Evolutionary conservation across 768 basidiomycete species (phyloP), one percentile per base, ranked within the genome.

Genomic region (Lactarius indigo): DNA sequence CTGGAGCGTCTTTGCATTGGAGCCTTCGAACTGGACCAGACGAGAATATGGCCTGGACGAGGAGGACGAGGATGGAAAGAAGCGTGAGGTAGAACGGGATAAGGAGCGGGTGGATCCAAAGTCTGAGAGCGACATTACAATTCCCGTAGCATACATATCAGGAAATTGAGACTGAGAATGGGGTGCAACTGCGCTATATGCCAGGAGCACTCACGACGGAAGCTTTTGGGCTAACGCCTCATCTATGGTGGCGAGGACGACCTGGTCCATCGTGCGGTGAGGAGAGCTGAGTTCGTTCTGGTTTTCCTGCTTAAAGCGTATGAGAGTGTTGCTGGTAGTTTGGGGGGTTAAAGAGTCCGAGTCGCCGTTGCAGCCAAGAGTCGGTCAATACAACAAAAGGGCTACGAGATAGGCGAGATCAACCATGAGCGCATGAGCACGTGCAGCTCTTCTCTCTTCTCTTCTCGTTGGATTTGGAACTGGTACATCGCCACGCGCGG

Each of bases 71-170:
- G 54, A 57, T 30, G 20, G 69, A 70, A 20, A 37, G 50, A 12
- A 59, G n/a, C 17, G 52, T 57, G 37, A 52, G 52, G 57, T 65
- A 65, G 28, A 61, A 64, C 18, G 69, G 69, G 30, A 69, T 54
- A 6, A 69, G 44, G 5, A 68, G 60, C 0, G 69, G 37, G 31
- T 68, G 57, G 28, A 28, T 15, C 69, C 63, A 69, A 3, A 64
- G 12, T 44, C 69, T 68, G 33, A 10, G 1, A 35, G 12, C 1
- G 1, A 7, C 6, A 37, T n/a, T 1, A 17, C 35, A 7, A 35
- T 1, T 20, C 12, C 18, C 6, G 33, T 33, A 13, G 1, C 12
- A 44, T n/a, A 10, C 2, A 44, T 10, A 18, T 44, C n/a, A n/a
- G 2, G 1, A 42, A 20, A n/a, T 44, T 1, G 9, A 37, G 2